Evolutionary conservation across 768 basidiomycete species (phyloP), one percentile per base, ranked within the genome.

Genomic region (Tulasnella sp.): DNA sequence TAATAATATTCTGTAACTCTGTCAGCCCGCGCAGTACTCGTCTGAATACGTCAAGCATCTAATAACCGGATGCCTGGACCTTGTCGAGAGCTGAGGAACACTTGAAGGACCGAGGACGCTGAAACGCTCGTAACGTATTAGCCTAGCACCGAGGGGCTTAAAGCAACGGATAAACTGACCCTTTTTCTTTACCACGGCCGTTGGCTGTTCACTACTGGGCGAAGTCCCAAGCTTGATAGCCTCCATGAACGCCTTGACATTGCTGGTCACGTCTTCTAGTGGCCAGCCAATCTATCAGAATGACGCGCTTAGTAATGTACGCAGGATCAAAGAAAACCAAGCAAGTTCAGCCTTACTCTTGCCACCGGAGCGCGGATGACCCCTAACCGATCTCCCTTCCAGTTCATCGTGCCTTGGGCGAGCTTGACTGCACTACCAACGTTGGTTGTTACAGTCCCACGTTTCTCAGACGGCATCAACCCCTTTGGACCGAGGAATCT

Each of bases 371-470:
- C 79, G 44, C 87, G 80, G 49, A 98, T 89, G 27, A 83, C 84
- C 7, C 94, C 92, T 27, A 76, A 70, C 68, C 85, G 85, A 72
- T 96, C 92, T 8, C 89, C 90, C 71, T 84, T 89, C 92, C 94
- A 99, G 68, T 97, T 92, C 48, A 84, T 82, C 3, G 84, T 83
- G 11, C 88, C 90, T 58, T 82, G 80, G 34, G 94, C 78, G 50
- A 81, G 80, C 65, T 80, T 77, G 59, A 99, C 82, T 63, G 87
- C 93, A 11, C 82, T 82, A 12, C 77, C 83, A 43, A 97, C 76
- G 61, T 97, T 90, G 51, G 92, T 87, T 1, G 90, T 89, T 19
- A 98, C 94, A 1, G 93, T 93, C 3, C 96, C 96, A 59, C 92
- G 79, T 69, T 92, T 83, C 62, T 86, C 89, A 5, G 88, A 87